phyloP scores from a whole-genome alignment of 1,139 yeast species.

The Spathaspora sp. region DNA sequence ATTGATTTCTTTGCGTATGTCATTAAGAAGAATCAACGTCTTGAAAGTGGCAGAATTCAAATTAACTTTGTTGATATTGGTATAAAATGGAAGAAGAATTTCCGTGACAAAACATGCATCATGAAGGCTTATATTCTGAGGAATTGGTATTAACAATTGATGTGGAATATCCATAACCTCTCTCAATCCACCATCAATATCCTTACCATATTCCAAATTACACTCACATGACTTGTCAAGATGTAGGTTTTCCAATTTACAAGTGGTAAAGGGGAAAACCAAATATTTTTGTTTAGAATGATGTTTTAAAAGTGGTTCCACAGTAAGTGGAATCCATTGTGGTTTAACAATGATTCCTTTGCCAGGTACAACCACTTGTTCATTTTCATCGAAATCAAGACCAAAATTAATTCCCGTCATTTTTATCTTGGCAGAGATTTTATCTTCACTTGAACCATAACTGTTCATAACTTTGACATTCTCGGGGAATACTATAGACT shows the following conservation, averaged over 20 bases:
- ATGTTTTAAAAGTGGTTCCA: not conserved
- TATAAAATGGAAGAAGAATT: slow-evolving; percentile 36
- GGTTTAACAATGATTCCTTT: slow-evolving; percentile 12
- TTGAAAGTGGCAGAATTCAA: slow-evolving; percentile 14
- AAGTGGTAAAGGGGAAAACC: slow-evolving; percentile 35
- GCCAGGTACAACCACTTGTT: slow-evolving; percentile 13
- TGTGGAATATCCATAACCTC: slow-evolving; percentile 34
- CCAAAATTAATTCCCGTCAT: slow-evolving; percentile 29
- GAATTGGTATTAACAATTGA: slow-evolving; percentile 27
- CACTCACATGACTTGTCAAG: slow-evolving; percentile 18
- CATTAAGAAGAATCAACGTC: slow-evolving; percentile 29
- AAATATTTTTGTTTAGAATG: slow-evolving; percentile 23
- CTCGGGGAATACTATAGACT: slow-evolving; percentile 29
- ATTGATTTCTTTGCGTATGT: slow-evolving; percentile 31
- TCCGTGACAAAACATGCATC: slow-evolving; percentile 39
- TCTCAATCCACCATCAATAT: slow-evolving; percentile 43
- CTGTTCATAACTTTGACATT: not conserved
- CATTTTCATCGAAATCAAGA: slow-evolving; percentile 19
- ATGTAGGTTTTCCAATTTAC: slow-evolving; percentile 11
- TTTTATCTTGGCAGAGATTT: slow-evolving; percentile 30
- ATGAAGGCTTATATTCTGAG: slow-evolving; percentile 34
- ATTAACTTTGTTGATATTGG: slow-evolving; percentile 21
- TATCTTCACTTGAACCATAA: slow-evolving; percentile 16
- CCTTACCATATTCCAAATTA: slow-evolving; percentile 32
- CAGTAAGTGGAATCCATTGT: not conserved